Evolutionary conservation across 2,329 filamentous ascomycete genomes (phyloP), one percentile per base, ranked within the genome.

Genomic region (Didymella sp.): DNA sequence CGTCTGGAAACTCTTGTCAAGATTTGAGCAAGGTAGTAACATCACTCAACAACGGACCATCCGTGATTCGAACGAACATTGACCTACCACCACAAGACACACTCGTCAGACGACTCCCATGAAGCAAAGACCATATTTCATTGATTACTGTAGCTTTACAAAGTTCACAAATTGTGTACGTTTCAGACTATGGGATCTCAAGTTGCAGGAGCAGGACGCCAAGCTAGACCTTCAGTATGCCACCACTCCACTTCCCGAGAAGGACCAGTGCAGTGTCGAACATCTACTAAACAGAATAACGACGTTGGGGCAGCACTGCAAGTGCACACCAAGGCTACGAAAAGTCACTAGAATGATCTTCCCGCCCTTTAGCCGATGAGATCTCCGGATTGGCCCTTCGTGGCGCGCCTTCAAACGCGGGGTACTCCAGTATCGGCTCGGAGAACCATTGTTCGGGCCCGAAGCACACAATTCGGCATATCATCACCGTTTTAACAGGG

Each of bases 391-490:
- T 48, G 22, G 28, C 27, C 12, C 19, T 38, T 31, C 19, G 38
- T 57, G 35, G 48, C 43, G 54, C 38, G n/a, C 21, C 6, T 22
- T 27, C 28, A 54, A 53, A 53, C 50, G 56, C 56, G 56, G 50
- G 56, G 56, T 58, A 58, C 27, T 35, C 31, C 4, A 45, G 37
- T 31, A 41, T 24, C 31, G 45, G 50, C 38, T 42, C 28, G 25
- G 15, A 38, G 42, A 58, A 40, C 50, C 25, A 12, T 42, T 49
- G 19, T 45, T 41, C 22, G 37, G 37, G 43, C 13, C 24, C 25
- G 15, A 15, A 33, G 22, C 19, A 30, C 25, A 31, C 19, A 15
- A 2, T 38, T 28, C 42, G 22, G 42, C 22, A 13, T 22, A 38
- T 42, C 6, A 6, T 21, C 30, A 19, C 37, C n/a, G 13, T 13